Evolutionary conservation across 352 stramenopile species (phyloP).

Genomic region (Phytophthora europaea): DNA sequence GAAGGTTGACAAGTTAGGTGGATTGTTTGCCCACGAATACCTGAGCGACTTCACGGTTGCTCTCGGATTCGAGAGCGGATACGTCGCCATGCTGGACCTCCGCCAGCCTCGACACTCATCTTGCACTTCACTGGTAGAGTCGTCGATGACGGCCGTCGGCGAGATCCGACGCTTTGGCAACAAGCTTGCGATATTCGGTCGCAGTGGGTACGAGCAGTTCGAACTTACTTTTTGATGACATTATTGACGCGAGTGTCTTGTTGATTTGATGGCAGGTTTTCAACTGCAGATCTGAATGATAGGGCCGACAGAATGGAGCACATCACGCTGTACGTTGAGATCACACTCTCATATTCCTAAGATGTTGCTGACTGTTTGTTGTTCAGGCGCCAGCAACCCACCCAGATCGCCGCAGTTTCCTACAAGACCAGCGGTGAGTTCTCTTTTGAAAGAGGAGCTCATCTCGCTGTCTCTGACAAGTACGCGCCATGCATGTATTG

Average conservation of each 20-base stretch:
- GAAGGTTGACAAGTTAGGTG: slow-evolving; percentile 55
- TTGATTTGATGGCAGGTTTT: slow-evolving; percentile 41
- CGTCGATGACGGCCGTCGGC: slow-evolving; percentile 52
- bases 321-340: slow-evolving; percentile 45
- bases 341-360: too few species aligned
- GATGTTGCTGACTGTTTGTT: background rate
- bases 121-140: slow-evolving; percentile 63
- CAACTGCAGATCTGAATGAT: slow-evolving; percentile 38
- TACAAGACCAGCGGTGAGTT: slow-evolving; percentile 71
- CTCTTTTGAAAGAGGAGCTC: slow-evolving; percentile 2
- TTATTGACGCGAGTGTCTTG: slow-evolving; percentile 4
- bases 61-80: slow-evolving; percentile 74
- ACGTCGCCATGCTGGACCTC: slow-evolving; percentile 70
- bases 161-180: slow-evolving; percentile 70
- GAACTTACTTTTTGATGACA: background rate
- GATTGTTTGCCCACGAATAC: slow-evolving; percentile 83
- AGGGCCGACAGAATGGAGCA: slow-evolving; percentile 35
- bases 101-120: slow-evolving; percentile 60
- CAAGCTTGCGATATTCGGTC: slow-evolving; percentile 71
- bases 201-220: slow-evolving; percentile 58
- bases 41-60: slow-evolving; percentile 58
- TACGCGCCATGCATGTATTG: background rate
- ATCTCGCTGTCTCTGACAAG: slow-evolving; percentile 63
- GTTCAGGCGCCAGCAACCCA: slow-evolving; percentile 31
- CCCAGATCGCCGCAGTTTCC: slow-evolving; percentile 24